A percentile compares a stretch with the other conserved stretches of the same genome.
phyloP scores from a whole-genome alignment of 768 basidiomycete species.

The Nidularia pulvinata region DNA sequence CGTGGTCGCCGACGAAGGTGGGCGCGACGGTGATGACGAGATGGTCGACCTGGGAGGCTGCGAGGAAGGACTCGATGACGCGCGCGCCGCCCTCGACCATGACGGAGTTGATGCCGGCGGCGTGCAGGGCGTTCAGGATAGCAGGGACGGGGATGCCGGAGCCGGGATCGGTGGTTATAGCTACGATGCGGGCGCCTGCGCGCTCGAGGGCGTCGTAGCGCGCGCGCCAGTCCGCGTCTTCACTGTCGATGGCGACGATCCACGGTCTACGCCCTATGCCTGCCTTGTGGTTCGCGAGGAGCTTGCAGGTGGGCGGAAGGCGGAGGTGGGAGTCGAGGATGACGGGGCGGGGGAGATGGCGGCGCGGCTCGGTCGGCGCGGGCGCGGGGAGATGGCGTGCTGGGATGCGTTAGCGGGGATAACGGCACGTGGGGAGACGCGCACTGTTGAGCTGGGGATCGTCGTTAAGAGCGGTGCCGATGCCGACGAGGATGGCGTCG shows the following conservation, averaged over 20 bases:
- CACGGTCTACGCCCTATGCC: conserved; percentile 71
- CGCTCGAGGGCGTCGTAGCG: conserved; percentile 46
- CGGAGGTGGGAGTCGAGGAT: conserved; percentile 80
- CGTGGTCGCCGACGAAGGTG: conserved; percentile 72
- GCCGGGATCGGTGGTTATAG: conserved; percentile 22
- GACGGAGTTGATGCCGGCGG: conserved; percentile 62
- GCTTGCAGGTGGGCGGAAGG: conserved; percentile 63
- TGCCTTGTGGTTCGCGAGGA: conserved; percentile 61
- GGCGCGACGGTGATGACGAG: conserved; percentile 90
- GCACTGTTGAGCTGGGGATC: conserved; percentile 93
- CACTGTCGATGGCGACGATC: conserved; percentile 48
- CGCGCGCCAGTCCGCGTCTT: conserved; percentile 20
- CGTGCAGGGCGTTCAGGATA: conserved; percentile 52
- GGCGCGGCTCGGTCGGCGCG: conserved; percentile 27
- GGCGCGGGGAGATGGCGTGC: conserved; percentile 56
- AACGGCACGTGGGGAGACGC: conserved; percentile 10
- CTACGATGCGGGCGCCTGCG: conserved; percentile 69
- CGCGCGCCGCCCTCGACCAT: conserved; percentile 97
- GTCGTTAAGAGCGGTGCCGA: conserved; percentile 89
- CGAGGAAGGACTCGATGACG: conserved; percentile 77
- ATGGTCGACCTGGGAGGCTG: conserved; percentile 50
- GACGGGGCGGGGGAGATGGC: conserved; percentile 75
- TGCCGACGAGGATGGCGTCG: conserved; percentile 89
- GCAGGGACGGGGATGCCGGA: conserved; percentile 28
- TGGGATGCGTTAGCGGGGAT: conserved; percentile 14